Conservation (phyloP, 176 grass and related monocot species). For the Thalia dealbata region DNA sequence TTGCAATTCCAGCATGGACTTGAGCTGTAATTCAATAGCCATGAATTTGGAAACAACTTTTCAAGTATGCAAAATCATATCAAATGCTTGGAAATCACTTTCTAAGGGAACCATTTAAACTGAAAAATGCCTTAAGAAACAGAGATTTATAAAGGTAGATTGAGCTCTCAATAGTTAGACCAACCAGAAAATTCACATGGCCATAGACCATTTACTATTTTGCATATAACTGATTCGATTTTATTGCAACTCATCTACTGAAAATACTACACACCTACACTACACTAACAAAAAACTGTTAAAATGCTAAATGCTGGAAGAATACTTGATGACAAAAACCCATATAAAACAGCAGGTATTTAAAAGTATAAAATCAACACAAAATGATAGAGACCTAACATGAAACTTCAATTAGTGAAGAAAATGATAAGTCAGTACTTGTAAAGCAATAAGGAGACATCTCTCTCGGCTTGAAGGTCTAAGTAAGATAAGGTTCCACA, state of each 20-base stretch:
- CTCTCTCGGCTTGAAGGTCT: constrained; percentile 66
- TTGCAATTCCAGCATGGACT: background rate
- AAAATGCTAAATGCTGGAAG: background rate
- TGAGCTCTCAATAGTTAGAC: background rate
- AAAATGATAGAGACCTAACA: background rate
- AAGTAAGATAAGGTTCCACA: constrained; percentile 89
- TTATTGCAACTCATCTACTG: background rate
- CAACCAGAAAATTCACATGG: background rate
- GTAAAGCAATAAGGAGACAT: constrained; percentile 89
- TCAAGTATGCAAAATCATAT: background rate
- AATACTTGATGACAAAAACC: background rate
- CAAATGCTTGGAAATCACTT: background rate
- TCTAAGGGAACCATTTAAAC: background rate
- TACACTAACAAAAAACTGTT: background rate
- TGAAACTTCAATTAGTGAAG: background rate
- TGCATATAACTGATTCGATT: background rate
- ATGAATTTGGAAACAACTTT: too few relatives aligned
- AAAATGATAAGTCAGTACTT: constrained; percentile 32
- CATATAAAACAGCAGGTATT: background rate
- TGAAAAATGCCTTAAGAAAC: background rate
- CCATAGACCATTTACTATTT: background rate
- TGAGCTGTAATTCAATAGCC: too few relatives aligned
- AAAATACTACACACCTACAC: background rate
- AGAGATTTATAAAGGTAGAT: background rate
- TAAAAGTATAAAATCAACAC: background rate